Evolutionary conservation across 2,329 filamentous ascomycete genomes (phyloP).

Genomic region (Fusarium sp.): DNA sequence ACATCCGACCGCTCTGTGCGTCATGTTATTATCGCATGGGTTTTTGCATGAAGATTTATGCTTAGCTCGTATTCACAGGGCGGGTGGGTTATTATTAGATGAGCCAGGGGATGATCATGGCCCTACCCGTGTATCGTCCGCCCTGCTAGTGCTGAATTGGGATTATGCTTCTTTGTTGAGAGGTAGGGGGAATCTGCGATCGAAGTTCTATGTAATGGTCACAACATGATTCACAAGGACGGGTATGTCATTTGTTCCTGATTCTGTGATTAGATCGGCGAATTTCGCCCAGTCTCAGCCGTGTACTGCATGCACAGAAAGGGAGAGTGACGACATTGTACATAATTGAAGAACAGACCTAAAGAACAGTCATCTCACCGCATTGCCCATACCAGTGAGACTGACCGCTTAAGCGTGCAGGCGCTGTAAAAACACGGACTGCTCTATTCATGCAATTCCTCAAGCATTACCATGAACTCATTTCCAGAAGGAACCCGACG

Average conservation of each 20-base stretch:
- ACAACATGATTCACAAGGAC: background rate
- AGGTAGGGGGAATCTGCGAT: background rate
- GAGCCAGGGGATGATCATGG: background rate
- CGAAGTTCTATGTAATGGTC: background rate
- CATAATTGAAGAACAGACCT: background rate
- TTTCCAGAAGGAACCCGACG: background rate
- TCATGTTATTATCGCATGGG: background rate
- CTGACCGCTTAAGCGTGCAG: background rate
- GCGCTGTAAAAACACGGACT: background rate
- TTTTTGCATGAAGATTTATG: conserved; percentile 1
- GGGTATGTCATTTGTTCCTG: background rate
- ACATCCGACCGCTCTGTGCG: background rate
- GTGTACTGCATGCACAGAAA: background rate
- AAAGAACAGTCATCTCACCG: background rate
- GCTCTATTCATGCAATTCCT: background rate
- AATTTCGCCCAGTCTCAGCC: background rate
- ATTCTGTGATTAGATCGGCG: background rate
- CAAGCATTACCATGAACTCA: background rate
- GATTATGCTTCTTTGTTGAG: conserved; percentile 2
- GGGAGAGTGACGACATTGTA: background rate
- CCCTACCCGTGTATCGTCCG: background rate
- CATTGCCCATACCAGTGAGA: background rate
- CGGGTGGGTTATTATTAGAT: conserved; percentile 6
- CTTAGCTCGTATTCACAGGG: conserved; percentile 10
- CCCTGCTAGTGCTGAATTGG: background rate